Conservation (phyloP, 371 early-diverging fungal genomes). For the Paraphysoderma sedebokerense region DNA sequence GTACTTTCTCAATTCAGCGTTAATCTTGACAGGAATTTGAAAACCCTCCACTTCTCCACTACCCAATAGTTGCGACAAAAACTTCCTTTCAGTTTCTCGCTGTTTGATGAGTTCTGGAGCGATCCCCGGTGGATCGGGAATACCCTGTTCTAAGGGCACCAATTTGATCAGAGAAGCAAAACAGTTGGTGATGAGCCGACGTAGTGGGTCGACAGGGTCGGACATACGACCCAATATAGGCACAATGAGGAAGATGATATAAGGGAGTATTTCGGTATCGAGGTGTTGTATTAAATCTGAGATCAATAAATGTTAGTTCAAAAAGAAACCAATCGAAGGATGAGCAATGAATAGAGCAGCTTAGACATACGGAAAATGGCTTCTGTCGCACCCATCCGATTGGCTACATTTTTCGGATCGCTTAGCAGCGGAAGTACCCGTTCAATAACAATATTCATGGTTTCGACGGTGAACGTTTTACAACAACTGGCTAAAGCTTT, state of each 20-base stretch:
- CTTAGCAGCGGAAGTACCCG: constrained; percentile 57
- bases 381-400: constrained; percentile 84
- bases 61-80: constrained; percentile 82
- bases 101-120: constrained; percentile 53
- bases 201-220: constrained; percentile 72
- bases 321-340: background rate
- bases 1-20: constrained; percentile 81
- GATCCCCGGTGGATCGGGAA: constrained; percentile 81
- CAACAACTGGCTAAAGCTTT: constrained; percentile 57
- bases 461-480: constrained; percentile 38
- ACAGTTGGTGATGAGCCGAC: constrained; percentile 72
- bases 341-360: constrained; percentile 9
- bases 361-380: constrained; percentile 27
- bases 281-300: constrained; percentile 47
- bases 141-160: constrained; percentile 71
- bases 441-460: constrained; percentile 66
- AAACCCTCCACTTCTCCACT: constrained; percentile 68
- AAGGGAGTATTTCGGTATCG: constrained; percentile 66
- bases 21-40: constrained; percentile 72
- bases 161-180: constrained; percentile 90
- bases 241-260: constrained; percentile 85
- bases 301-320: constrained; percentile 13
- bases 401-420: constrained; percentile 33
- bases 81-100: constrained; percentile 68
- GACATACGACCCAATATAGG: constrained; percentile 97